Percentiles rank a stretch among this genome's conserved stretches.
phyloP scores from a whole-genome alignment of 2,329 filamentous ascomycete species.

The Epichloe sylvatica region DNA sequence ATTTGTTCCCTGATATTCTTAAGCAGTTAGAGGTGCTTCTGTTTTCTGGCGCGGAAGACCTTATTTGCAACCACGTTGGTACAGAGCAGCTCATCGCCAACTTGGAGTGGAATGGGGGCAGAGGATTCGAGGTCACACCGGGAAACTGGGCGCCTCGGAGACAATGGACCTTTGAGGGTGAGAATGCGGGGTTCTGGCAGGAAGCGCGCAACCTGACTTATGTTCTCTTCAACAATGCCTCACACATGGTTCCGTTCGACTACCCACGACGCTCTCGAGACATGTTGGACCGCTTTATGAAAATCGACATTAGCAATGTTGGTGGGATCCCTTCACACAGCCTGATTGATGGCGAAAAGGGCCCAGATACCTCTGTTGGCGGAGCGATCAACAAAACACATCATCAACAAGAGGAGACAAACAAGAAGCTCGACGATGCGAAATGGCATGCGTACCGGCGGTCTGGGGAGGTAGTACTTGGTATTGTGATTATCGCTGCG shows the following conservation, averaged over 20 bases:
- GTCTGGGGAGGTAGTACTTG: conserved; percentile 72
- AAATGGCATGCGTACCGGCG: conserved; percentile 83
- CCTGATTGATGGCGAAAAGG: conserved; percentile 72
- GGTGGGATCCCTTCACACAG: conserved; percentile 69
- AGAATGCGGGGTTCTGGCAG: conserved; percentile 84
- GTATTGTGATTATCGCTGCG: conserved; percentile 65
- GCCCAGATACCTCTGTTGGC: conserved; percentile 63
- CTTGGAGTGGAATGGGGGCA: conserved; percentile 82
- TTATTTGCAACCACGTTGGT: conserved; percentile 95
- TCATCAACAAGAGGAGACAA: conserved; percentile 38
- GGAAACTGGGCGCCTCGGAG: conserved; percentile 85
- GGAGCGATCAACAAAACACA: conserved; percentile 45
- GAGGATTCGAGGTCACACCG: conserved; percentile 76
- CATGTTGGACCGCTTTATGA: conserved; percentile 95
- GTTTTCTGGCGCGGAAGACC: conserved; percentile 84
- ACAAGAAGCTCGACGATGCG: conserved; percentile 63
- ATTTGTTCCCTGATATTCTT: conserved; percentile 65
- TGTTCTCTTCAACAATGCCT: conserved; percentile 86
- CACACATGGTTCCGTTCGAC: conserved; percentile 97
- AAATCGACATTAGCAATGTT: conserved; percentile 78
- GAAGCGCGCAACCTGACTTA: conserved; percentile 91
- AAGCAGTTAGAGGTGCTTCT: conserved; percentile 65
- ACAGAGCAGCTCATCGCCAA: conserved; percentile 85
- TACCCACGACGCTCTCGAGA: conserved; percentile 74
- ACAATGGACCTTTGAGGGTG: conserved; percentile 86